Percentiles rank a stretch among this genome's conserved stretches.
phyloP scores from a whole-genome alignment of 352 stramenopile genomes.

The Phytophthora ohioensis region DNA sequence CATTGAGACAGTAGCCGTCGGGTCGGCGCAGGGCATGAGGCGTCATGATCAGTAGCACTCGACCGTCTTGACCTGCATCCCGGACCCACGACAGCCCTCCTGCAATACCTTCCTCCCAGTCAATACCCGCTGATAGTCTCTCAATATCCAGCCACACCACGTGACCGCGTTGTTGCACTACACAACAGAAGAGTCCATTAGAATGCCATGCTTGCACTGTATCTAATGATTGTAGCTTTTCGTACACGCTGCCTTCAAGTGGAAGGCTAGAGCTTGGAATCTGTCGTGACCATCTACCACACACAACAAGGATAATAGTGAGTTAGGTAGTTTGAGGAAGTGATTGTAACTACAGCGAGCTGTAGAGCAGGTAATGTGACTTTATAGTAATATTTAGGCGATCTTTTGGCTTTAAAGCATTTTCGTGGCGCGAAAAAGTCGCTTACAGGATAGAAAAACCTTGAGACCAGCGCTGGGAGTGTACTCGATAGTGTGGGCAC shows the following conservation, averaged over 20 bases:
- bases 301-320: background rate
- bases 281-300: slow-evolving; percentile 73
- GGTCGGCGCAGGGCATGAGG: slow-evolving; percentile 75
- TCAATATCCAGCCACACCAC: slow-evolving; percentile 80
- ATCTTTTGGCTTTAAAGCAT: slow-evolving; percentile 11
- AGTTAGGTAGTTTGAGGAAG: slow-evolving; percentile 1
- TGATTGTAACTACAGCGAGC: slow-evolving; percentile 4
- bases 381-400: background rate
- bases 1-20: slow-evolving; percentile 84
- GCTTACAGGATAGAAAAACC: slow-evolving; percentile 80
- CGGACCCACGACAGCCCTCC: slow-evolving; percentile 71
- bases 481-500: slow-evolving; percentile 46
- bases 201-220: background rate
- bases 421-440: background rate
- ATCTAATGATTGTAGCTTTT: slow-evolving; percentile 1
- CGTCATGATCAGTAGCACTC: slow-evolving; percentile 83
- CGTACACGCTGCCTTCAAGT: slow-evolving; percentile 71
- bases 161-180: slow-evolving; percentile 73
- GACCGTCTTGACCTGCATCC: slow-evolving; percentile 72
- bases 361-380: background rate
- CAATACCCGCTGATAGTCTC: slow-evolving; percentile 68
- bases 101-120: slow-evolving; percentile 84
- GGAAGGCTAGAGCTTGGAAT: slow-evolving; percentile 77
- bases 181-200: slow-evolving; percentile 11
- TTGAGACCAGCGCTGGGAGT: slow-evolving; percentile 58